Percentiles rank a stretch among this genome's conserved stretches.
These are phyloP conservation scores for Colletotrichum siamense DNA, from an alignment of 2,329 filamentous ascomycete genomes.

Conservation along the genomic window DNA sequence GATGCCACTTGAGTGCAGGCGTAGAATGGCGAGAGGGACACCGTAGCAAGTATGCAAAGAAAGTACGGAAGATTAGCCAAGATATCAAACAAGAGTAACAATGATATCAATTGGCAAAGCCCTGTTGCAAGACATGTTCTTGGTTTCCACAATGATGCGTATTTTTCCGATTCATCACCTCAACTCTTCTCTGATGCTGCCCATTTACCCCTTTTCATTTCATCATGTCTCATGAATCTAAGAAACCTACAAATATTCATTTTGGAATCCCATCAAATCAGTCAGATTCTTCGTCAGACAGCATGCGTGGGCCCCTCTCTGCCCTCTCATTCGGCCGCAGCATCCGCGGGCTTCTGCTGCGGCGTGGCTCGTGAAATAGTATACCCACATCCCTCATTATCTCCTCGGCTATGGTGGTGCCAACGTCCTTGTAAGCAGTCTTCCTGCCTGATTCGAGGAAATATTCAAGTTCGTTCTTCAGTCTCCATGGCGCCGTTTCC, in stretches of 20 bases:
- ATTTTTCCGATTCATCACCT: background rate
- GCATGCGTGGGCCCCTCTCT: background rate
- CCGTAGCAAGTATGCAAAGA: background rate
- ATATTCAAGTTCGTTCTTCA: conserved; percentile 23
- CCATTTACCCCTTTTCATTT: background rate
- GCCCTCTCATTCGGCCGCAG: background rate
- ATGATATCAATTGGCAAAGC: background rate
- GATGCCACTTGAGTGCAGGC: background rate
- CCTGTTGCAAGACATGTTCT: background rate
- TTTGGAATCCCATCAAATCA: background rate
- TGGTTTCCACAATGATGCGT: background rate
- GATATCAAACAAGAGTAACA: background rate
- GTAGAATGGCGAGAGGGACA: background rate
- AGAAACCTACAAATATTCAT: background rate
- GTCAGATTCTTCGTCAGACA: background rate
- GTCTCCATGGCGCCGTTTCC: conserved; percentile 17
- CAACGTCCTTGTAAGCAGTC: conserved; percentile 22
- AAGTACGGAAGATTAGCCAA: background rate
- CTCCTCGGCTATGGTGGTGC: conserved; percentile 18
- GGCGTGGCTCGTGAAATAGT: conserved; percentile 6
- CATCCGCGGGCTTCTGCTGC: background rate
- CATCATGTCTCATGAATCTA: background rate
- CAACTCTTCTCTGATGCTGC: background rate
- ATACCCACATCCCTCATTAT: conserved; percentile 12
- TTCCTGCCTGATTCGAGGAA: conserved; percentile 17